Evolutionary conservation across 2,329 filamentous ascomycete genomes (phyloP).

Genomic region (Penicillium sp.): DNA sequence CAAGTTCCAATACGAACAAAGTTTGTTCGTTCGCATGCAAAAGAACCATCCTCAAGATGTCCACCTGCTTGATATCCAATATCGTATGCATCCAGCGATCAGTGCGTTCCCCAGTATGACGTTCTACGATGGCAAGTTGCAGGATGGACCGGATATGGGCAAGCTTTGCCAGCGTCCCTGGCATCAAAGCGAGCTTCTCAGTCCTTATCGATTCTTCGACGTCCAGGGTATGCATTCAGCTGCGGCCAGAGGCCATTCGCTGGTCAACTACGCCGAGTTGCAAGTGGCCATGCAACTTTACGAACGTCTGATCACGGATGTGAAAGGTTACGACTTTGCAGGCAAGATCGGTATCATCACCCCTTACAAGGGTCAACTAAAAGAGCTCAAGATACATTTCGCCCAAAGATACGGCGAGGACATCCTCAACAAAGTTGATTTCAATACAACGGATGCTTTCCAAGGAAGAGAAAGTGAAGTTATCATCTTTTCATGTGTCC

Average conservation of each 20-base stretch:
- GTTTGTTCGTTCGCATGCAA: slow-evolving; percentile 97
- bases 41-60: slow-evolving; percentile 82
- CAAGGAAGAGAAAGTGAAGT: slow-evolving; percentile 95
- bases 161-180: slow-evolving; percentile 72
- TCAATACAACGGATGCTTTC: slow-evolving; percentile 98
- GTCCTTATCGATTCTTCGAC: slow-evolving; percentile 96
- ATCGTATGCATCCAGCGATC: slow-evolving; percentile 98
- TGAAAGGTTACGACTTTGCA: slow-evolving; percentile 62
- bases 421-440: slow-evolving; percentile 79
- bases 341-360: slow-evolving; percentile 96
- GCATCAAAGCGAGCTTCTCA: slow-evolving; percentile 77
- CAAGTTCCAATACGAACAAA: slow-evolving; percentile 92
- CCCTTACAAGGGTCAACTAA: slow-evolving; percentile 91
- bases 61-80: slow-evolving; percentile 94
- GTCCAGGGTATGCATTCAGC: slow-evolving; percentile 81
- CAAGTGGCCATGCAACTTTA: slow-evolving; percentile 83
- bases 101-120: slow-evolving; percentile 82
- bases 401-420: slow-evolving; percentile 64
- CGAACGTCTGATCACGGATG: slow-evolving; percentile 71
- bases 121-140: slow-evolving; percentile 85
- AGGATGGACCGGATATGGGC: slow-evolving; percentile 82
- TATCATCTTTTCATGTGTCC: slow-evolving; percentile 98
- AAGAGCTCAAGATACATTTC: slow-evolving; percentile 74
- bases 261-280: slow-evolving; percentile 84
- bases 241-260: slow-evolving; percentile 78